phyloP scores from a whole-genome alignment of 345 rosid genomes.

The Iberis pinnata region DNA sequence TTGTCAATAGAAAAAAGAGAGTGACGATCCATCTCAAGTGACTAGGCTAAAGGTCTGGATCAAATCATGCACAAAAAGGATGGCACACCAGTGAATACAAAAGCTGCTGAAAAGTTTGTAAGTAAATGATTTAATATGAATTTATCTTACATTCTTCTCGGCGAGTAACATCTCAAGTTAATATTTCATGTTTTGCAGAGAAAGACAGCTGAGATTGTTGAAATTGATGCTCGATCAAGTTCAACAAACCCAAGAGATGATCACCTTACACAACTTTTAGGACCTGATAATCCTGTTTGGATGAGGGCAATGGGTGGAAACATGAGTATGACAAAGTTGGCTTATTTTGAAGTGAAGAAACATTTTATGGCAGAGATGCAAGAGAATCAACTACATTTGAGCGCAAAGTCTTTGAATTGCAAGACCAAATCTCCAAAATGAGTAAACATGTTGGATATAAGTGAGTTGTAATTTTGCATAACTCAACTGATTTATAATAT shows the following conservation, averaged over 20 bases:
- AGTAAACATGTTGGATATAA: background rate
- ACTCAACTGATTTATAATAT: too few species aligned
- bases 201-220: background rate
- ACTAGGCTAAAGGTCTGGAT: too few species aligned
- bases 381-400: background rate
- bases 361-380: background rate
- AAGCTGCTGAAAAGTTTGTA: too few species aligned
- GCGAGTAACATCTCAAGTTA: too few species aligned
- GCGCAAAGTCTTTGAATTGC: background rate
- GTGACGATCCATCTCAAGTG: too few species aligned
- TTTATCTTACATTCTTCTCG: too few species aligned
- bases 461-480: too few species aligned
- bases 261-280: background rate
- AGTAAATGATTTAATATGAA: too few species aligned
- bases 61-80: too few species aligned
- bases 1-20: too few species aligned
- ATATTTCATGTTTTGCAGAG: background rate
- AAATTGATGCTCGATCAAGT: background rate
- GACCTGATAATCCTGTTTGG: background rate
- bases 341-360: background rate
- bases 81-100: too few species aligned
- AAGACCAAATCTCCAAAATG: background rate
- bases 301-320: background rate
- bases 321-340: constrained; percentile 1
- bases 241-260: background rate